Evolutionary conservation across 805 yeast genomes (phyloP), one percentile per base, ranked within the genome.

Genomic region (Hanseniaspora taiwanica): DNA sequence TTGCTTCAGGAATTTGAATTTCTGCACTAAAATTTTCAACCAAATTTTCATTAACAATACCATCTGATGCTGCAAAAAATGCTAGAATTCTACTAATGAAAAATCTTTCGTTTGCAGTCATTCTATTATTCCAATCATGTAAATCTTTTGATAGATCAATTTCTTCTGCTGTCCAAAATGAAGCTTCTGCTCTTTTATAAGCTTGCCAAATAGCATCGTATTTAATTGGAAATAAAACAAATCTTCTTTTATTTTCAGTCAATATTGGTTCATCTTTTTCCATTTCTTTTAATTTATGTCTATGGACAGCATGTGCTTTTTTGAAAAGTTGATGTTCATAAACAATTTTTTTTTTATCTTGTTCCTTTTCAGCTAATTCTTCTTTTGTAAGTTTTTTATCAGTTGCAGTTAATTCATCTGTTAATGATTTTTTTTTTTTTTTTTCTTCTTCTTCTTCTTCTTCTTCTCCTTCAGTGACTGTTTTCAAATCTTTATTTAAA

Each of bases 141-240:
- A 72, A 58, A 63, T 89, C 98, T 70, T 89, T 91, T 42, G 93
- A 78, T 48, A 89, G 74, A 65, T 89, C 98, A 50, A 89, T 86
- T 68, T 91, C 98, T 69, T 89, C 98, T 37, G 97, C 96, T 32
- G 97, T 91, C 98, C 98, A 89, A 74, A 89, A 89, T 5, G 97
- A 89, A 13, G 98, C 98, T 71, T 91, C 98, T 39, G 97, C 96
- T 67, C 89, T 85, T 72, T 89, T 89, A 68, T 89, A 89, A 72
- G 93, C 87, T 64, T 89, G 95, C 97, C 97, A 89, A 62, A 89
- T 83, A 67, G 89, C 97, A 60, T 87, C 89, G 69, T 86, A 91
- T 66, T 83, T 81, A 66, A 89, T 85, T 50, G 98, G 98, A 76
- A 87, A 87, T 45, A 89, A 68, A 39, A 91, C 96, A 55, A 84